A percentile compares a stretch with the other conserved stretches of the same genome.
Evolutionary conservation across 176 grass and related monocot species (phyloP).

Genomic region (Ensete ventricosum): DNA sequence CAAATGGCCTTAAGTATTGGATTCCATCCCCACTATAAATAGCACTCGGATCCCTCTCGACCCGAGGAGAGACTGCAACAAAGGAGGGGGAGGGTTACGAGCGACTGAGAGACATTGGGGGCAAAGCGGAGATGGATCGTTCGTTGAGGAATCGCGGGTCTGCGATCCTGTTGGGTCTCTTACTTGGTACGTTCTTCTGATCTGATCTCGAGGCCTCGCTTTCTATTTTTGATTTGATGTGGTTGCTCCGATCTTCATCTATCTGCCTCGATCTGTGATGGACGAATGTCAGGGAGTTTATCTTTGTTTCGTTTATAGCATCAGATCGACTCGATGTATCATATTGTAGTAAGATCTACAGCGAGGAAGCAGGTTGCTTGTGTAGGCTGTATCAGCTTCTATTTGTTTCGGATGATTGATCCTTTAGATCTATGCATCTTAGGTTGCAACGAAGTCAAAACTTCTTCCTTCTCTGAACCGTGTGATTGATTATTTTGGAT

Average conservation of each 20-base stretch:
- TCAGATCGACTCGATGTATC: neutral
- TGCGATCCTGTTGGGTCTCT: neutral
- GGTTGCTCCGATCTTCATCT: neutral
- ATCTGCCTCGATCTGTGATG: neutral
- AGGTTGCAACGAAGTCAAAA: no score
- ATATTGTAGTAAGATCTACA: neutral
- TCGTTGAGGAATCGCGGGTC: slow-evolving; percentile 1
- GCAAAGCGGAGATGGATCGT: neutral
- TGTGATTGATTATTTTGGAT: no score
- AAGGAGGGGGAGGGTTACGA: no score
- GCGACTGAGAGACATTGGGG: no score
- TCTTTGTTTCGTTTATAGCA: neutral
- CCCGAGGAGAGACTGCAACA: no score
- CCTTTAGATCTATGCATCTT: no score
- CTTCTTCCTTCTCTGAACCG: no score
- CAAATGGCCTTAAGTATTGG: neutral
- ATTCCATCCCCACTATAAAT: neutral
- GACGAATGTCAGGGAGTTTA: no score
- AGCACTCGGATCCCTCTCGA: neutral
- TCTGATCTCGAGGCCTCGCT: neutral
- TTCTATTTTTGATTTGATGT: neutral
- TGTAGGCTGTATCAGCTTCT: no score
- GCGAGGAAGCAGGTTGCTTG: no score
- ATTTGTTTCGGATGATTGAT: no score
- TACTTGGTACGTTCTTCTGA: neutral